Conservation (phyloP, 1,284 basidiomycete species). For the Ganoderma lingzhi region DNA sequence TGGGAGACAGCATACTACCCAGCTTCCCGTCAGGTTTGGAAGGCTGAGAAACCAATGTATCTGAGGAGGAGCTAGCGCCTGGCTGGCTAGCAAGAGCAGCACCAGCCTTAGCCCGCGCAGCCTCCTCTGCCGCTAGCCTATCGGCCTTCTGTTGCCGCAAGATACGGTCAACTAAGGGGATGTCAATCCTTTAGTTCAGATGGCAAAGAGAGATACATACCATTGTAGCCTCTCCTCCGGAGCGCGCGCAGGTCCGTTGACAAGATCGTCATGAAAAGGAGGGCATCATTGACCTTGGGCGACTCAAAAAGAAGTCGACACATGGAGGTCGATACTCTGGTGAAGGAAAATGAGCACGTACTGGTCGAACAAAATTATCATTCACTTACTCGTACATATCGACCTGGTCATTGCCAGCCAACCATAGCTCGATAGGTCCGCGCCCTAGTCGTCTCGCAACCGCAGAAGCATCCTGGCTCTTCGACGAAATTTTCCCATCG, state of each 20-base stretch:
- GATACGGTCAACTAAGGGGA: conserved; percentile 83
- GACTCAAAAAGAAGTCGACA: conserved; percentile 80
- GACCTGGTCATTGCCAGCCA: conserved; percentile 78
- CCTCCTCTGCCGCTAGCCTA: conserved; percentile 66
- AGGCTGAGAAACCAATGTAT: conserved; percentile 21
- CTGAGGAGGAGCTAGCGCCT: conserved; percentile 23
- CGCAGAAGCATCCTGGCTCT: conserved; percentile 78
- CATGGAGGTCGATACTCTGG: conserved; percentile 81
- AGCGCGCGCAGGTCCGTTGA: conserved; percentile 89
- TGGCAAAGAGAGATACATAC: conserved; percentile 43
- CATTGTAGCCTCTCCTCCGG: conserved; percentile 87
- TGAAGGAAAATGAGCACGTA: conserved; percentile 1
- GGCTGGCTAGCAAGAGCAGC: conserved; percentile 14
- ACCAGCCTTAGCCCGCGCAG: conserved; percentile 36
- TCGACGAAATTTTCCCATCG: conserved; percentile 55
- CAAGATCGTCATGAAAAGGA: conserved; percentile 93
- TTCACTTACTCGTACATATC: conserved; percentile 91
- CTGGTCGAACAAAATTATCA: not conserved
- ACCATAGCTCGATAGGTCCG: conserved; percentile 78
- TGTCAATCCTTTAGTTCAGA: conserved; percentile 3
- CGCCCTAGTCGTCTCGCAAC: conserved; percentile 65
- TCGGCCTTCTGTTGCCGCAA: conserved; percentile 86
- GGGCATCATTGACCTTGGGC: conserved; percentile 81
- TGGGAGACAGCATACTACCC: conserved; percentile 5
- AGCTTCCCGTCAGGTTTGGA: conserved; percentile 17